Percentiles rank a stretch among this genome's conserved stretches.
These are phyloP conservation scores for Ophiostoma sp. DNA, from an alignment of 2,329 filamentous ascomycete genomes.

Conservation along the genomic window DNA sequence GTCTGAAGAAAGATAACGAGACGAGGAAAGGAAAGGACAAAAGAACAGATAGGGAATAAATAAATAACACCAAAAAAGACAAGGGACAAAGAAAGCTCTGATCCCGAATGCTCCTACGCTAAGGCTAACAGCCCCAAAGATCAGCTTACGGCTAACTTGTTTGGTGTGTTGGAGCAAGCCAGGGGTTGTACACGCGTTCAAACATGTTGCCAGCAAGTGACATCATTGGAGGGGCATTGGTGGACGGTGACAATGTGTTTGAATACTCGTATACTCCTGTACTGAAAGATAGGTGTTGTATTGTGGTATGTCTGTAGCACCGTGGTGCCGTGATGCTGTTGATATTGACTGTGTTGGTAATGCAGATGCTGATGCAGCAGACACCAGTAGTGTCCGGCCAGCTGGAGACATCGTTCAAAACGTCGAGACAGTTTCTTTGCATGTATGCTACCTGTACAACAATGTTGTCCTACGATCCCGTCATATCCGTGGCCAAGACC, in stretches of 20 bases:
- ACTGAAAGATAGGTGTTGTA: neutral
- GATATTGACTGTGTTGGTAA: too few relatives aligned
- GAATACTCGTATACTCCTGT: neutral
- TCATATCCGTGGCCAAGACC: neutral
- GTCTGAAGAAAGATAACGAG: neutral
- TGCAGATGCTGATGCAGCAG: too few relatives aligned
- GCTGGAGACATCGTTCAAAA: too few relatives aligned
- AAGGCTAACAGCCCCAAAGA: too few relatives aligned
- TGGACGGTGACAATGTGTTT: neutral
- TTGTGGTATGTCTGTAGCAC: too few relatives aligned
- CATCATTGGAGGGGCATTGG: neutral
- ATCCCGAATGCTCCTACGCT: too few relatives aligned
- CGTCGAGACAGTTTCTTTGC: too few relatives aligned
- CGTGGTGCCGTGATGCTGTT: too few relatives aligned
- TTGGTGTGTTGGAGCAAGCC: neutral
- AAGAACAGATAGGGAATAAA: neutral
- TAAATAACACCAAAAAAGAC: neutral
- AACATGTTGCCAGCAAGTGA: neutral
- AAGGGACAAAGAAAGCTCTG: neutral
- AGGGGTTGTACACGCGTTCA: slow-evolving; percentile 8
- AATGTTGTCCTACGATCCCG: too few relatives aligned
- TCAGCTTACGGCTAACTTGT: too few relatives aligned
- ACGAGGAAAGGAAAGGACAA: neutral
- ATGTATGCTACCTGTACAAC: too few relatives aligned
- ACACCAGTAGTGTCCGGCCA: too few relatives aligned